phyloP scores from a whole-genome alignment of 768 basidiomycete genomes.

The Suillus occidentalis region DNA sequence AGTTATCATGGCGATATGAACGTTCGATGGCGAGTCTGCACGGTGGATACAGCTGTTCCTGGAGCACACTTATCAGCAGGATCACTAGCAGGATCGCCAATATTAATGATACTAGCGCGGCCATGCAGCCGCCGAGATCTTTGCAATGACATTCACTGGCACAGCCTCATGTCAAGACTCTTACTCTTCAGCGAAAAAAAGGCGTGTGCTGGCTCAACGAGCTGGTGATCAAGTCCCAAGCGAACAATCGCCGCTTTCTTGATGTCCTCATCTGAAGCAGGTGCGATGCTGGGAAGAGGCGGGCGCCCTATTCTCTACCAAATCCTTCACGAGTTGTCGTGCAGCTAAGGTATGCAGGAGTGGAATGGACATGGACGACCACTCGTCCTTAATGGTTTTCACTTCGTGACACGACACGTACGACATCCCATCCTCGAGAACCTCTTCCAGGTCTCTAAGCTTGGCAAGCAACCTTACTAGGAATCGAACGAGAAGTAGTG shows the following conservation, averaged over 20 bases:
- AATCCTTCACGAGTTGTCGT: slow-evolving; percentile 51
- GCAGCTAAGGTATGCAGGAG: slow-evolving; percentile 56
- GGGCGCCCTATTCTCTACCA: slow-evolving; percentile 37
- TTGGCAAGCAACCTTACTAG: slow-evolving; percentile 31
- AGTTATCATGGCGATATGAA: too few species aligned
- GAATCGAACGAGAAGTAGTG: slow-evolving; percentile 21
- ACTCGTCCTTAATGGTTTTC: slow-evolving; percentile 22
- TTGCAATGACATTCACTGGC: slow-evolving; percentile 10
- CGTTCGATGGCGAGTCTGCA: too few species aligned
- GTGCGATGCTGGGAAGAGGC: slow-evolving; percentile 26
- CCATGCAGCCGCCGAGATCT: slow-evolving; percentile 20
- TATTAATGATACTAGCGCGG: not conserved
- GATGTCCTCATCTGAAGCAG: slow-evolving; percentile 33
- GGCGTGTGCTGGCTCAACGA: slow-evolving; percentile 53
- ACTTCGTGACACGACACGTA: slow-evolving; percentile 23
- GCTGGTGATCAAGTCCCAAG: slow-evolving; percentile 50
- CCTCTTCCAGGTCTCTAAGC: slow-evolving; percentile 23
- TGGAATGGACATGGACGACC: too few species aligned
- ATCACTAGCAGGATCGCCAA: not conserved
- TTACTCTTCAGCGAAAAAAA: slow-evolving; percentile 51
- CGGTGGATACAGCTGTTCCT: not conserved
- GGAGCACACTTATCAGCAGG: not conserved
- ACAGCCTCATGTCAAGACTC: slow-evolving; percentile 20
- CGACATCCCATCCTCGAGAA: slow-evolving; percentile 16
- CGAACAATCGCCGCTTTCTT: slow-evolving; percentile 47